Conservation (phyloP, 2,329 filamentous ascomycete species). For the Penicillium hesseltinei region DNA sequence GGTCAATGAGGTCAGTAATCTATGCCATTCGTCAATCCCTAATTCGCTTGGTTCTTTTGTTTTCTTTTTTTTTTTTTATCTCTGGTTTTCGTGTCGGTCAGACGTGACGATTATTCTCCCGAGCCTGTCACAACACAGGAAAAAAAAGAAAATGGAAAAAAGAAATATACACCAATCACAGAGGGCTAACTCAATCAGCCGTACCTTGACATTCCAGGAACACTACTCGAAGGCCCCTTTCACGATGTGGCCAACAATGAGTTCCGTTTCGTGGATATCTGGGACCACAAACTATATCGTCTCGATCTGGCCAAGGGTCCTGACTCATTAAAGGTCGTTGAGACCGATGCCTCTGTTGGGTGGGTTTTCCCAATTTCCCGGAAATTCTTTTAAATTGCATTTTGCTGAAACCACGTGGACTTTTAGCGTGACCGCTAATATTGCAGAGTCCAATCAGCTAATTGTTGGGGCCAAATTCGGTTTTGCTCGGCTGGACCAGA, state of each 20-base stretch:
- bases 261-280: constrained; percentile 64
- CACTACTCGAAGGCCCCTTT: constrained; percentile 43
- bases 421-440: constrained; percentile 70
- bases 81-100: constrained; percentile 18
- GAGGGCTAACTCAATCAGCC: constrained; percentile 29
- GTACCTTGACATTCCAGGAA: constrained; percentile 39
- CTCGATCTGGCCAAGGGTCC: constrained; percentile 65
- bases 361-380: constrained; percentile 25
- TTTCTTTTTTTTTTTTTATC: not conserved
- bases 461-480: constrained; percentile 78
- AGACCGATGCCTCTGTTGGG: constrained; percentile 59
- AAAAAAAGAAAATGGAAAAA: not conserved
- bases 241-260: constrained; percentile 40
- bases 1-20: constrained; percentile 43
- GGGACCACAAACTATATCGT: constrained; percentile 69
- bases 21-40: constrained; percentile 7
- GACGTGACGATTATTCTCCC: constrained; percentile 1
- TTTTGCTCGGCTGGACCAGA: constrained; percentile 71
- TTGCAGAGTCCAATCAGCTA: constrained; percentile 63
- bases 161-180: constrained; percentile 15
- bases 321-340: constrained; percentile 55
- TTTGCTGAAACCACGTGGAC: constrained; percentile 10
- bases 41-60: constrained; percentile 9
- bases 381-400: not conserved
- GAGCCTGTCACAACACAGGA: constrained; percentile 1